Conservation (phyloP, 2,329 filamentous ascomycete species). For the Metarhizium humberi region DNA sequence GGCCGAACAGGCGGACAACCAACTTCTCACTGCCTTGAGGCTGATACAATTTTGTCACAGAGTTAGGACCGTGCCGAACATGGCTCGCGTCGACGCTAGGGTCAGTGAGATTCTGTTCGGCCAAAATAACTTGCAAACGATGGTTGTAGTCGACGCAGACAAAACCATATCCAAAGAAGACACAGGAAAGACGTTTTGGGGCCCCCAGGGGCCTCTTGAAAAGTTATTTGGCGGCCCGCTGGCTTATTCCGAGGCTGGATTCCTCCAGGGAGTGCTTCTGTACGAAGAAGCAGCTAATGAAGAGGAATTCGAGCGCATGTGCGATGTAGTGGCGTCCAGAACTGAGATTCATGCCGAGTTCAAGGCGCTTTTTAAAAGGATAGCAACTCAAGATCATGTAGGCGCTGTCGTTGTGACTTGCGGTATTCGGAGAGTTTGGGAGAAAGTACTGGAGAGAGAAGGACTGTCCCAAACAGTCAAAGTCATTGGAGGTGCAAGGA, state of each 20-base stretch:
- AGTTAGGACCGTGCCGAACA: slow-evolving; percentile 26
- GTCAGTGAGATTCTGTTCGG: slow-evolving; percentile 20
- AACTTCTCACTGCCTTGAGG: neutral
- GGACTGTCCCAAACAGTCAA: slow-evolving; percentile 31
- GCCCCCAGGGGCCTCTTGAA: slow-evolving; percentile 24
- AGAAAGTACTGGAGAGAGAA: slow-evolving; percentile 36
- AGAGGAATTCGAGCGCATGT: slow-evolving; percentile 32
- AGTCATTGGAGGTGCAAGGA: slow-evolving; percentile 43
- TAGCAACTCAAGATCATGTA: slow-evolving; percentile 24
- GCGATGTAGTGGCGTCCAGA: slow-evolving; percentile 29
- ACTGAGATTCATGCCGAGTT: slow-evolving; percentile 40
- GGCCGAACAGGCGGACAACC: neutral
- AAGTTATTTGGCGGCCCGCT: slow-evolving; percentile 35
- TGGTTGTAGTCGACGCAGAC: slow-evolving; percentile 50
- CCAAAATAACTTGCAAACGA: slow-evolving; percentile 23
- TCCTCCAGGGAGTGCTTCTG: slow-evolving; percentile 42
- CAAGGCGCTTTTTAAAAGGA: slow-evolving; percentile 27
- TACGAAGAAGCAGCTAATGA: slow-evolving; percentile 36
- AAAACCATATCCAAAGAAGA: slow-evolving; percentile 43
- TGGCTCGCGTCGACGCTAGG: slow-evolving; percentile 14
- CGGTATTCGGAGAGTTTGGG: slow-evolving; percentile 45
- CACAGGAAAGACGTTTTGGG: slow-evolving; percentile 42
- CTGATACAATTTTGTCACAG: slow-evolving; percentile 9
- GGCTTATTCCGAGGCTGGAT: slow-evolving; percentile 43
- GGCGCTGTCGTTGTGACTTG: slow-evolving; percentile 44